Evolutionary conservation across 208 protist genomes (phyloP).

Genomic region (Leishmania guyanensis): DNA sequence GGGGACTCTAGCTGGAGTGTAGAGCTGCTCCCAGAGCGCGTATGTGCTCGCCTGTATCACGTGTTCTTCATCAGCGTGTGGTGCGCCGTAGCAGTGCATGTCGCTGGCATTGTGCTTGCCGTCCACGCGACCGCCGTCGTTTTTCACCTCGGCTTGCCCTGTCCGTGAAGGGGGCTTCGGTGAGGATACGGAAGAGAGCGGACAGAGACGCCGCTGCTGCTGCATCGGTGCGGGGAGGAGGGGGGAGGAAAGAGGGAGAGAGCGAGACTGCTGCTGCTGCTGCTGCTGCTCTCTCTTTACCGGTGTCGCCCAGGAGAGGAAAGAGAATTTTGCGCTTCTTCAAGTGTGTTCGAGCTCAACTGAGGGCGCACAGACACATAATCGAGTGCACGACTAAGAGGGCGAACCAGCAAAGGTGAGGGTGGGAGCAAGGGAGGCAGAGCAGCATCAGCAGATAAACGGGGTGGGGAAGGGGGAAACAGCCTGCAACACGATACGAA

Average conservation of each 20-base stretch:
- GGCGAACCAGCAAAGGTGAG: not conserved
- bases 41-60: conserved; percentile 39
- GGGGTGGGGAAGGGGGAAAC: not conserved
- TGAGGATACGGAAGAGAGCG: not conserved
- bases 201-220: not conserved
- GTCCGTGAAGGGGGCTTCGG: not conserved
- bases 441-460: not conserved
- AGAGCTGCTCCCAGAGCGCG: conserved; percentile 63
- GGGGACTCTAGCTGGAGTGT: conserved; percentile 34
- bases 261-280: not conserved
- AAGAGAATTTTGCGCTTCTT: not conserved
- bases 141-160: not conserved
- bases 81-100: not conserved
- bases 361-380: not conserved
- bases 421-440: not conserved
- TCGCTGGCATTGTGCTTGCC: not conserved
- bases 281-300: not conserved
- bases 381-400: not conserved
- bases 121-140: not conserved
- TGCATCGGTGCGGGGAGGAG: not conserved
- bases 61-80: not conserved
- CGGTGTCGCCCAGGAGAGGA: not conserved
- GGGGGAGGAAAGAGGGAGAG: not conserved
- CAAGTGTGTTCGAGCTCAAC: not conserved
- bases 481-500: not conserved